These are phyloP conservation scores for Cladorrhinum sp. DNA, from an alignment of 2,329 filamentous ascomycete species.

Conservation along the genomic window DNA sequence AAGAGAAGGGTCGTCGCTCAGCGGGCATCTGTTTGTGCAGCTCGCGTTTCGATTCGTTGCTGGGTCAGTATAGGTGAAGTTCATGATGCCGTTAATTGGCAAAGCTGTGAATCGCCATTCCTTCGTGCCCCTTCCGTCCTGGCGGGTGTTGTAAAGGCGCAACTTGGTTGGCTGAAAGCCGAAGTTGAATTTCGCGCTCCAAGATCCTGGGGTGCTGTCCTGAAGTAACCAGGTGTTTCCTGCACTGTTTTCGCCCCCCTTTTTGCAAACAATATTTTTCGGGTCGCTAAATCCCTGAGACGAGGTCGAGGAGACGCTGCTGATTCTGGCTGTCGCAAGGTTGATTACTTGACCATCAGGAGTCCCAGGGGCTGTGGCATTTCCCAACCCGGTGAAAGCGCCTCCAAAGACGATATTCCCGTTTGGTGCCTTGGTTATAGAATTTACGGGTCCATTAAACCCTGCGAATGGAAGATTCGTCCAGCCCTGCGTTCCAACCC, in stretches of 20 bases:
- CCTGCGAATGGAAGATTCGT: conserved; percentile 83
- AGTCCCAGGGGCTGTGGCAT: conserved; percentile 64
- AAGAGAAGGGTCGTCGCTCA: conserved; percentile 65
- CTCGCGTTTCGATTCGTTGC: conserved; percentile 61
- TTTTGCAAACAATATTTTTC: conserved; percentile 78
- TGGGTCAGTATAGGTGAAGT: conserved; percentile 85
- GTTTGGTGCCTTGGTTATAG: conserved; percentile 75
- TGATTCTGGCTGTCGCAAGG: conserved; percentile 72
- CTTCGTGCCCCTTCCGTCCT: conserved; percentile 80
- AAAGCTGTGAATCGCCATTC: conserved; percentile 83
- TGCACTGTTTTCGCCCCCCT: conserved; percentile 60
- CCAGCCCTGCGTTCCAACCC: conserved; percentile 67
- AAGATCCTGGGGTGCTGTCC: conserved; percentile 73
- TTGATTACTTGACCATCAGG: conserved; percentile 80
- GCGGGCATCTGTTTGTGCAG: conserved; percentile 82
- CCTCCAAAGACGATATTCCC: conserved; percentile 92
- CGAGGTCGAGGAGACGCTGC: conserved; percentile 59
- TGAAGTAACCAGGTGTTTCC: conserved; percentile 80
- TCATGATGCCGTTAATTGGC: conserved; percentile 90
- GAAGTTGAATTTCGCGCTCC: conserved; percentile 79
- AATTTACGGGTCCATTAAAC: conserved; percentile 87
- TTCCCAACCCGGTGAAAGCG: conserved; percentile 82
- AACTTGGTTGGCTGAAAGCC: conserved; percentile 84
- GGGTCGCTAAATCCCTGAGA: conserved; percentile 69
- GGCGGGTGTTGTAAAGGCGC: conserved; percentile 81